Conservation (phyloP, 208 protist genomes). For the Strigomonas culicis region DNA sequence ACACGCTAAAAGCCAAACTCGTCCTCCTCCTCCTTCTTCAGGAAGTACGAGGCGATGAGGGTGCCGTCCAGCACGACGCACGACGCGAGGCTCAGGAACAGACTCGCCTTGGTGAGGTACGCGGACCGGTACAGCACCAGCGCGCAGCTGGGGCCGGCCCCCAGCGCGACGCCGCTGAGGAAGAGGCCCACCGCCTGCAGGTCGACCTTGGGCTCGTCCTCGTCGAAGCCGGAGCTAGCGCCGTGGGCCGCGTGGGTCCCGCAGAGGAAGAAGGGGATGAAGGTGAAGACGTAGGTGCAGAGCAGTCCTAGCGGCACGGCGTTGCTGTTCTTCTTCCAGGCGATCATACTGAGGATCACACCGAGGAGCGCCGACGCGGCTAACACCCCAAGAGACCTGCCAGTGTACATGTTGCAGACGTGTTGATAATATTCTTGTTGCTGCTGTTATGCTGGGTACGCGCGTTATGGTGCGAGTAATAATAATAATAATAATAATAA, state of each 20-base stretch:
- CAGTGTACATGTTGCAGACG: too few relatives aligned
- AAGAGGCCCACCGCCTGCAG: conserved; percentile 56
- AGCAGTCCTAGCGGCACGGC: conserved; percentile 13
- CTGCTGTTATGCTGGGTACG: conserved; percentile 18
- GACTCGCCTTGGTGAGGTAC: conserved; percentile 33
- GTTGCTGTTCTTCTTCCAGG: neutral
- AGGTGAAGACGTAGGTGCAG: conserved; percentile 37
- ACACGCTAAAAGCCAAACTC: conserved; percentile 36
- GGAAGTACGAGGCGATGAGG: neutral
- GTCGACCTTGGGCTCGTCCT: conserved; percentile 13
- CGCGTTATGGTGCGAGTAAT: conserved; percentile 46
- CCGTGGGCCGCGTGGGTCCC: conserved; percentile 16
- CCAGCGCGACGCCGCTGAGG: conserved; percentile 46
- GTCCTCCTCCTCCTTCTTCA: conserved; percentile 21
- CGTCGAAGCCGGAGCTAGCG: conserved; percentile 15
- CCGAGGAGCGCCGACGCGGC: neutral
- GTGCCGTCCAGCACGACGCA: conserved; percentile 24
- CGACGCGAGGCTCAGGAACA: conserved; percentile 41
- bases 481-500: conserved; percentile 45
- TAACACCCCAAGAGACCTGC: too few relatives aligned
- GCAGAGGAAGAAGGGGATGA: conserved; percentile 62
- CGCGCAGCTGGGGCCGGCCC: conserved; percentile 48
- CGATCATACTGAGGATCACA: neutral
- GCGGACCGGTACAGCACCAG: conserved; percentile 61
- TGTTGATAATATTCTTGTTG: too few relatives aligned